Evolutionary conservation across 768 basidiomycete genomes (phyloP).

Genomic region (Trametes gibbosa): DNA sequence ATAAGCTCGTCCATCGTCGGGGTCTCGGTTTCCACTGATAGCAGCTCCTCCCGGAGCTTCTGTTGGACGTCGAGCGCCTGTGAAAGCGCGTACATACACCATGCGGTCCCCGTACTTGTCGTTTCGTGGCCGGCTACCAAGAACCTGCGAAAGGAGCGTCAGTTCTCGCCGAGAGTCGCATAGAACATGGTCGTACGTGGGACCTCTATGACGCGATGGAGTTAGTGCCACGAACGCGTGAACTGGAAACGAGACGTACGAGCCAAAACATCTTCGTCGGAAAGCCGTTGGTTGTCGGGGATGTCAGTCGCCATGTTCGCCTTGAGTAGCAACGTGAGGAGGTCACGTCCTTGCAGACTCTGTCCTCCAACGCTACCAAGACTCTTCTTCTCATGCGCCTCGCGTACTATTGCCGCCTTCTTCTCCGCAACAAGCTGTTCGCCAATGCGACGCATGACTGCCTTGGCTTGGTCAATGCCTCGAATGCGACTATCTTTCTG

Average conservation of each 20-base stretch:
- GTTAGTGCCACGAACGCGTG: neutral
- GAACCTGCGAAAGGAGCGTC: slow-evolving; percentile 13
- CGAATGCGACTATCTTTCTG: neutral
- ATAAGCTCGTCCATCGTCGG: slow-evolving; percentile 72
- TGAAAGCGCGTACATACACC: slow-evolving; percentile 39
- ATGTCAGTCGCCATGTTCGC: slow-evolving; percentile 65
- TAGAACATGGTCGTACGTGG: too few relatives aligned
- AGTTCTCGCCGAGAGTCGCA: too few relatives aligned
- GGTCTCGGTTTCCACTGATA: slow-evolving; percentile 37
- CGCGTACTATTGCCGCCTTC: slow-evolving; percentile 33
- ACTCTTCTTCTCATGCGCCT: slow-evolving; percentile 33
- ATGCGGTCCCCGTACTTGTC: slow-evolving; percentile 37
- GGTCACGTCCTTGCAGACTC: slow-evolving; percentile 9
- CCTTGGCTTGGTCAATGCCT: slow-evolving; percentile 12
- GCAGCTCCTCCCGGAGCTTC: slow-evolving; percentile 40
- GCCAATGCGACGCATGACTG: slow-evolving; percentile 29
- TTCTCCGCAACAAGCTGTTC: slow-evolving; percentile 29
- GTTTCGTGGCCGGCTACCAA: slow-evolving; percentile 43
- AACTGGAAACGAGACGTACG: slow-evolving; percentile 35
- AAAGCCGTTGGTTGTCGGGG: slow-evolving; percentile 50
- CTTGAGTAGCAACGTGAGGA: slow-evolving; percentile 43
- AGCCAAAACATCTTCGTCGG: slow-evolving; percentile 59
- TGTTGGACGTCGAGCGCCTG: slow-evolving; percentile 36
- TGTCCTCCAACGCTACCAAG: neutral
- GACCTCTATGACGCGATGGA: slow-evolving; percentile 16